Evolutionary conservation across 768 basidiomycete species (phyloP).

Genomic region (Galerina marginata): DNA sequence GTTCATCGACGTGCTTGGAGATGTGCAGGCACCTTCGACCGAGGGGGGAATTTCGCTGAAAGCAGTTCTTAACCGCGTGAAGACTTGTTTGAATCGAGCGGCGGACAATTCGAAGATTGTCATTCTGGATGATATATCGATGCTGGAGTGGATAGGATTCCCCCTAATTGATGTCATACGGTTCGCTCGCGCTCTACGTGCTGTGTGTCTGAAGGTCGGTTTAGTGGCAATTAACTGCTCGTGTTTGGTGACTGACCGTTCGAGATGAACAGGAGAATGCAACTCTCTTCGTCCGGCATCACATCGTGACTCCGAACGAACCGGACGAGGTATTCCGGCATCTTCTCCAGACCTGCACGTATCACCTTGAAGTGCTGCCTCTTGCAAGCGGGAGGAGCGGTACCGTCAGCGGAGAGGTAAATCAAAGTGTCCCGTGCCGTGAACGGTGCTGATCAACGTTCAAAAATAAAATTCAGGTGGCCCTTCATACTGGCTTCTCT

Average conservation of each 20-base stretch:
- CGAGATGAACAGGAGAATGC: conserved; percentile 46
- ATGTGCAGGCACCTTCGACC: conserved; percentile 32
- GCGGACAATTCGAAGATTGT: conserved; percentile 42
- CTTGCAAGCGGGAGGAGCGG: conserved; percentile 79
- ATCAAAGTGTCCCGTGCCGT: conserved; percentile 13
- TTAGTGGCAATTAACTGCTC: background rate
- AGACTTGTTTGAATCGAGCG: conserved; percentile 25
- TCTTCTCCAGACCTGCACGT: conserved; percentile 66
- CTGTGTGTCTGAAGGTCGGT: conserved; percentile 56
- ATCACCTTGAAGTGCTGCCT: conserved; percentile 75
- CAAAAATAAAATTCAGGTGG: conserved; percentile 5
- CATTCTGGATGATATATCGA: conserved; percentile 73
- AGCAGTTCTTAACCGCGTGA: conserved; percentile 42
- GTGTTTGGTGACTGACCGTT: background rate
- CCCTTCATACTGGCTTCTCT: conserved; percentile 56
- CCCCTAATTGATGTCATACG: conserved; percentile 54
- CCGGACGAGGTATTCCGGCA: conserved; percentile 64
- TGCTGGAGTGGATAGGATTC: conserved; percentile 76
- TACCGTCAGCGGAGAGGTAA: conserved; percentile 77
- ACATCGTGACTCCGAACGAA: conserved; percentile 57
- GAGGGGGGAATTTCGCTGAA: conserved; percentile 28
- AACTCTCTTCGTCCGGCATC: conserved; percentile 68
- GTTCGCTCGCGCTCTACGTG: conserved; percentile 64
- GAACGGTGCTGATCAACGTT: background rate
- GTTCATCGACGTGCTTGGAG: conserved; percentile 59